phyloP scores from a whole-genome alignment of 2,329 filamentous ascomycete genomes.

The Colletotrichum coccodes region DNA sequence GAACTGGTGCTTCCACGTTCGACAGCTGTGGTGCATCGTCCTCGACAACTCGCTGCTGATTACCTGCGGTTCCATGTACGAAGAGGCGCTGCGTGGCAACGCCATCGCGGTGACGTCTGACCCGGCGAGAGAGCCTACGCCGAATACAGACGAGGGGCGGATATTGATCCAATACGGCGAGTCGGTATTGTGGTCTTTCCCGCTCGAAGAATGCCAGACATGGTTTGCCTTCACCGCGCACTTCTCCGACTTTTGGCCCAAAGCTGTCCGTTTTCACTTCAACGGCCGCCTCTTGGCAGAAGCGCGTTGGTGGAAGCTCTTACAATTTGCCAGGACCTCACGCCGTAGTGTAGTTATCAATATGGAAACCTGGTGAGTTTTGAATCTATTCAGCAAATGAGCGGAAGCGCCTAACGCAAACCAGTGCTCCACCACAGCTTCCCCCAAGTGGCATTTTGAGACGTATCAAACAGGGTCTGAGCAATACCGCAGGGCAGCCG shows the following conservation, averaged over 20 bases:
- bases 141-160: slow-evolving; percentile 26
- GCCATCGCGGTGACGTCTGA: slow-evolving; percentile 42
- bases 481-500: not conserved
- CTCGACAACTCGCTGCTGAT: slow-evolving; percentile 53
- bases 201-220: slow-evolving; percentile 50
- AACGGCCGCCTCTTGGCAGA: slow-evolving; percentile 41
- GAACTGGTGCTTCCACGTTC: slow-evolving; percentile 57
- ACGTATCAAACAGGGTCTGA: not conserved
- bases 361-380: slow-evolving; percentile 28
- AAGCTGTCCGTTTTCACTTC: slow-evolving; percentile 47
- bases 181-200: slow-evolving; percentile 50
- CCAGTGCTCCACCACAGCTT: slow-evolving; percentile 24
- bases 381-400: too few relatives aligned
- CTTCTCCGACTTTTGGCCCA: slow-evolving; percentile 55
- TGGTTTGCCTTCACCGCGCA: slow-evolving; percentile 56
- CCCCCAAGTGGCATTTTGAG: slow-evolving; percentile 23
- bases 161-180: slow-evolving; percentile 48
- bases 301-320: slow-evolving; percentile 42
- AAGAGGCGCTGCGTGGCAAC: slow-evolving; percentile 45
- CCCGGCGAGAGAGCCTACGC: slow-evolving; percentile 37
- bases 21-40: slow-evolving; percentile 59
- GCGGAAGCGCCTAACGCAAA: not conserved
- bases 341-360: slow-evolving; percentile 36
- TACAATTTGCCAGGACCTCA: slow-evolving; percentile 38
- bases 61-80: slow-evolving; percentile 52